Conservation (phyloP, 768 basidiomycete species). For the Ephemerocybe angulata region DNA sequence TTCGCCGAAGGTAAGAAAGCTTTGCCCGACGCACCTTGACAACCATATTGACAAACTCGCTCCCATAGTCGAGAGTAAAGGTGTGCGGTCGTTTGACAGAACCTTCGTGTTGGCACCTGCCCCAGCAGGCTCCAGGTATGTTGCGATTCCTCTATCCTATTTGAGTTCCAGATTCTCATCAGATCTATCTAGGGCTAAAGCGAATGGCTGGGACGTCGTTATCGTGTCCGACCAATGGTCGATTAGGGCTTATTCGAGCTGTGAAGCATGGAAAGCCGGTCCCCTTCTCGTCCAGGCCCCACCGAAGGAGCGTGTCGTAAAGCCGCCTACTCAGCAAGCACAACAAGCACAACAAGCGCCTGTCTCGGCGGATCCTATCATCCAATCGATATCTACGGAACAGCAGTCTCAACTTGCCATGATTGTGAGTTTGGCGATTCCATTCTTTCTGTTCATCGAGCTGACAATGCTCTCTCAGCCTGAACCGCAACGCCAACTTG, state of each 20-base stretch:
- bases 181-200: slow-evolving; percentile 53
- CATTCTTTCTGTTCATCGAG: slow-evolving; percentile 12
- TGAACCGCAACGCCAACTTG: slow-evolving; percentile 65
- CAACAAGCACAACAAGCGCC: slow-evolving; percentile 19
- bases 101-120: slow-evolving; percentile 86
- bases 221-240: slow-evolving; percentile 88
- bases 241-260: slow-evolving; percentile 79
- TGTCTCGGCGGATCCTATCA: slow-evolving; percentile 24
- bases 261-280: slow-evolving; percentile 75
- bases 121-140: slow-evolving; percentile 78
- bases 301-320: slow-evolving; percentile 23
- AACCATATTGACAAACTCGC: background rate
- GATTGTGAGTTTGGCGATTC: slow-evolving; percentile 56
- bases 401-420: slow-evolving; percentile 49
- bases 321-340: slow-evolving; percentile 13
- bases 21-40: background rate
- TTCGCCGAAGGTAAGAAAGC: slow-evolving; percentile 76
- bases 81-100: slow-evolving; percentile 89
- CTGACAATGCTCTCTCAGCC: no score
- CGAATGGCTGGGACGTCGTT: slow-evolving; percentile 84
- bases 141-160: slow-evolving; percentile 17
- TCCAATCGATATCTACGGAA: slow-evolving; percentile 34
- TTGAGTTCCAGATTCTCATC: slow-evolving; percentile 1
- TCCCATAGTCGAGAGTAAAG: slow-evolving; percentile 44
- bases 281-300: slow-evolving; percentile 67